These are phyloP conservation scores for Podila epicladia DNA, from an alignment of 192 early-diverging fungal genomes.

Conservation along the genomic window DNA sequence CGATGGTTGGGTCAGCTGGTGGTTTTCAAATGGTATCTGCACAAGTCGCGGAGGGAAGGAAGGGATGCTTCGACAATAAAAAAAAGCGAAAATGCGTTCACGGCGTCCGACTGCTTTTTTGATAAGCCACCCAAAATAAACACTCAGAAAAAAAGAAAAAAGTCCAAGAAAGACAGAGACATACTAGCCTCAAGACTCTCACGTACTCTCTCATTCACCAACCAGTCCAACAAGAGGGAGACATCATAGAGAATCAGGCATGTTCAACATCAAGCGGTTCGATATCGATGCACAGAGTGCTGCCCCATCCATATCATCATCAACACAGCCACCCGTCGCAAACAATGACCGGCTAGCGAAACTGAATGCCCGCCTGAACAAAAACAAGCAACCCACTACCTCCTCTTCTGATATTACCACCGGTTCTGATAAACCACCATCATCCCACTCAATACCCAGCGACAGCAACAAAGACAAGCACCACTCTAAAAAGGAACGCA, in stretches of 20 bases:
- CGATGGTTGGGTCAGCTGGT: too few species aligned
- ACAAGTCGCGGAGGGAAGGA: too few species aligned
- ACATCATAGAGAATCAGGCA: conserved; percentile 1
- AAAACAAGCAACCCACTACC: conserved; percentile 33
- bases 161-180: too few species aligned
- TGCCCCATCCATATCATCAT: not conserved
- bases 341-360: conserved; percentile 51
- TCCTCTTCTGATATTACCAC: conserved; percentile 1
- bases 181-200: too few species aligned
- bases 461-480: not conserved
- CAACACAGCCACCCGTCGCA: not conserved
- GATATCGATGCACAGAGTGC: conserved; percentile 27
- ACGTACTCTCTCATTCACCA: too few species aligned
- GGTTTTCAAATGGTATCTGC: too few species aligned
- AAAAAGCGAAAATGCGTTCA: too few species aligned
- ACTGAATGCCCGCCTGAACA: conserved; percentile 53
- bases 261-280: conserved; percentile 52
- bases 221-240: not conserved
- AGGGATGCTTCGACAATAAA: too few species aligned
- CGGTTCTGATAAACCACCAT: not conserved
- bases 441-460: conserved; percentile 5
- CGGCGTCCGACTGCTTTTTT: too few species aligned
- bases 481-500: conserved; percentile 5
- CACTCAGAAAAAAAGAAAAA: not conserved
- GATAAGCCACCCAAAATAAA: not conserved